phyloP scores from a whole-genome alignment of 306 rosid genomes.

The Carpinus fangiana region DNA sequence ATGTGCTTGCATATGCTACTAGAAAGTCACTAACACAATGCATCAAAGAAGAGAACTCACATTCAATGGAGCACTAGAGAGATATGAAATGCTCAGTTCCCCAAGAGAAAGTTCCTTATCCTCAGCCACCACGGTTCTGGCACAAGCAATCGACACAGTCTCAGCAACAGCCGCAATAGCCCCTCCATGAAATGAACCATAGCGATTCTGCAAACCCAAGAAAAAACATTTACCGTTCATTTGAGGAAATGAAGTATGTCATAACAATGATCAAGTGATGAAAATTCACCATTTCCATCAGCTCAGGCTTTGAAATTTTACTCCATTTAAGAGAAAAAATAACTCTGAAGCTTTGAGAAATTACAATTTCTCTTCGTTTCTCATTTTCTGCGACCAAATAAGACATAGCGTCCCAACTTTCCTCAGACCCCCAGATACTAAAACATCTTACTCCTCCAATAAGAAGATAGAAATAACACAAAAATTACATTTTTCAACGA shows the following conservation, averaged over 20 bases:
- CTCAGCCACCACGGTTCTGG: slow-evolving; percentile 41
- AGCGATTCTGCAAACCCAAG: slow-evolving; percentile 39
- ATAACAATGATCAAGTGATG: neutral
- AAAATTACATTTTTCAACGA: too few species aligned
- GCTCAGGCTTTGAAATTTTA: too few species aligned
- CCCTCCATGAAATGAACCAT: slow-evolving; percentile 44
- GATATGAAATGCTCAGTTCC: slow-evolving; percentile 53
- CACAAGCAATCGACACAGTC: slow-evolving; percentile 43
- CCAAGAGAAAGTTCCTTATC: slow-evolving; percentile 49
- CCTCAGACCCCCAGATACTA: too few species aligned
- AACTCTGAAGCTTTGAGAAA: too few species aligned
- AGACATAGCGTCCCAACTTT: too few species aligned
- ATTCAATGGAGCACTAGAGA: slow-evolving; percentile 39
- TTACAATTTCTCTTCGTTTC: too few species aligned
- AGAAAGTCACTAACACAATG: neutral
- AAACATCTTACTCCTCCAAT: too few species aligned
- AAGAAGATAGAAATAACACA: too few species aligned
- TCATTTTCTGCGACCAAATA: too few species aligned
- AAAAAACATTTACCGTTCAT: neutral
- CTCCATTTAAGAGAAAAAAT: too few species aligned
- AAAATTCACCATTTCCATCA: neutral
- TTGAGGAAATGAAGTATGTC: too few species aligned
- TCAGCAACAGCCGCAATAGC: slow-evolving; percentile 49
- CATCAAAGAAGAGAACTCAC: slow-evolving; percentile 30
- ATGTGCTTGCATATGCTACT: neutral